A percentile compares a stretch with the other conserved stretches of the same genome.
Evolutionary conservation across 805 yeast species (phyloP).

Genomic region (Ogataea methylovora): DNA sequence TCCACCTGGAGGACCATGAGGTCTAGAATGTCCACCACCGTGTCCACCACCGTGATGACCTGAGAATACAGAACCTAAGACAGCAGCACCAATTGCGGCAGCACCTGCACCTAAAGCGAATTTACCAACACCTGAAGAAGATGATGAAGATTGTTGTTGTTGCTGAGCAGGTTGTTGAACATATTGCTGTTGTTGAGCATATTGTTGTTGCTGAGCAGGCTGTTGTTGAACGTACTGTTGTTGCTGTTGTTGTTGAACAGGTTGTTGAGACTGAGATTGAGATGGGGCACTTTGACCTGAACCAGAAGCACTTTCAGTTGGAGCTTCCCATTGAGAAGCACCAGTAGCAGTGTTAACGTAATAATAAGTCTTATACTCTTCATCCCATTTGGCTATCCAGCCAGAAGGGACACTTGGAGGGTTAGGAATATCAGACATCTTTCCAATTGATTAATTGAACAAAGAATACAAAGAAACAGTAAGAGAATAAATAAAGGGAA

Average conservation of each 20-base stretch:
- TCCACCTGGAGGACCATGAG: slow-evolving; percentile 3
- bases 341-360: slow-evolving; percentile 22
- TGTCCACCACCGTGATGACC: too few relatives aligned
- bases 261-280: slow-evolving; percentile 2
- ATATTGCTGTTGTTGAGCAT: slow-evolving; percentile 3
- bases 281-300: neutral
- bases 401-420: slow-evolving; percentile 21
- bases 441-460: neutral
- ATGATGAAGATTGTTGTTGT: slow-evolving; percentile 1
- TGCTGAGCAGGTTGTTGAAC: slow-evolving; percentile 4
- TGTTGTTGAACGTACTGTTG: slow-evolving; percentile 1
- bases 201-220: slow-evolving; percentile 2
- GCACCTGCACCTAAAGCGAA: slow-evolving; percentile 4
- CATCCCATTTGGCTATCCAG: slow-evolving; percentile 30
- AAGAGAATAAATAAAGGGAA: neutral
- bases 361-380: slow-evolving; percentile 22
- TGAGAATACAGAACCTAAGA: neutral
- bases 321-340: slow-evolving; percentile 25
- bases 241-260: slow-evolving; percentile 1
- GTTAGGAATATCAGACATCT: slow-evolving; percentile 7
- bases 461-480: neutral
- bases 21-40: slow-evolving; percentile 1
- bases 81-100: slow-evolving; percentile 4
- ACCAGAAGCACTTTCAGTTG: slow-evolving; percentile 4
- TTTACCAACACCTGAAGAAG: slow-evolving; percentile 2